Conservation (phyloP, 1,139 yeast species). For the Suhomyces bokatorum region DNA sequence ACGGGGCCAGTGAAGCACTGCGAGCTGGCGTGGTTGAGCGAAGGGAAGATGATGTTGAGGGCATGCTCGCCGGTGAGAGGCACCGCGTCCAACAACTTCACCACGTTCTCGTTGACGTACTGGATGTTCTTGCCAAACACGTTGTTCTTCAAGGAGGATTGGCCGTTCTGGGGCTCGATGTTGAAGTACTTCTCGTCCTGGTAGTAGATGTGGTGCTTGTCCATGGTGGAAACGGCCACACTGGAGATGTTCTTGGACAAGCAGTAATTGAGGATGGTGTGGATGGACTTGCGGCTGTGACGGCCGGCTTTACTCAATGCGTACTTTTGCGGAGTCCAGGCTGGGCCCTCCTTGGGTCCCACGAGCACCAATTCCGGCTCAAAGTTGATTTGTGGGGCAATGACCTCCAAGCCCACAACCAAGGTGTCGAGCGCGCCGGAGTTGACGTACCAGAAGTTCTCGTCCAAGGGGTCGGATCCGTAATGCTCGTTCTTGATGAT, state of each 20-base stretch:
- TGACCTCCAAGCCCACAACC: slow-evolving; percentile 33
- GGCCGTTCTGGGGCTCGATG: slow-evolving; percentile 15
- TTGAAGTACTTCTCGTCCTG: slow-evolving; percentile 32
- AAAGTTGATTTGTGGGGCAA: slow-evolving; percentile 36
- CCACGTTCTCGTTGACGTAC: slow-evolving; percentile 28
- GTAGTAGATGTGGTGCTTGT: slow-evolving; percentile 33
- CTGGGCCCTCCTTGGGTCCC: slow-evolving; percentile 41
- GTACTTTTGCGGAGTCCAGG: slow-evolving; percentile 15
- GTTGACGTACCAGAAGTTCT: slow-evolving; percentile 43
- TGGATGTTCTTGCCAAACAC: slow-evolving; percentile 27
- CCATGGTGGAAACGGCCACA: slow-evolving; percentile 30
- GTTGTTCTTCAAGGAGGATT: slow-evolving; percentile 22
- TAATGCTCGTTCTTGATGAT: slow-evolving; percentile 16
- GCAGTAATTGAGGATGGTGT: slow-evolving; percentile 11
- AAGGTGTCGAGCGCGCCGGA: slow-evolving; percentile 33
- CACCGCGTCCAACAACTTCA: slow-evolving; percentile 12
- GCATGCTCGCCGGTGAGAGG: slow-evolving; percentile 12
- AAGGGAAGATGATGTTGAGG: slow-evolving; percentile 35
- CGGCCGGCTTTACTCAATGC: slow-evolving; percentile 5
- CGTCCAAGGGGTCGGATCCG: slow-evolving; percentile 39
- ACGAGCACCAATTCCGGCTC: slow-evolving; percentile 40
- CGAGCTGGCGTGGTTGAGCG: slow-evolving; percentile 30
- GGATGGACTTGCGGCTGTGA: slow-evolving; percentile 8
- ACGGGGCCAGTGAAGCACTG: slow-evolving; percentile 22
- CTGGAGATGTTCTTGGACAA: slow-evolving; percentile 29